Evolutionary conservation across 768 basidiomycete genomes (phyloP).

Genomic region (Suillus decipiens): DNA sequence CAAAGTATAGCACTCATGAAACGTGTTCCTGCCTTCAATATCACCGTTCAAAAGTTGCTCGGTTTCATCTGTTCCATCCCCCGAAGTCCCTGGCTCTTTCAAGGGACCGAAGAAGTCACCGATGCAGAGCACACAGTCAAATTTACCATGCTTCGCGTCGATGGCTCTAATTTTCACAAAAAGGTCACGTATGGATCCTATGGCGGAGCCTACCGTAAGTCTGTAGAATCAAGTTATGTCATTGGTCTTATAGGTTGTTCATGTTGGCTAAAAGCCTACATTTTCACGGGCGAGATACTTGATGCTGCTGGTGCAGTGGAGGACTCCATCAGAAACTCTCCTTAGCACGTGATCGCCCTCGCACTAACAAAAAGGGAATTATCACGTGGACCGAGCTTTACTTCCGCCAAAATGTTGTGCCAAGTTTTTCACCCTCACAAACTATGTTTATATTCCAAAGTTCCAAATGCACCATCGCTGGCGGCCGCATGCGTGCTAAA

Average conservation of each 20-base stretch:
- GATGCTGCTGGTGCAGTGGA: constrained; percentile 15
- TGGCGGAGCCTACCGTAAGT: constrained; percentile 79
- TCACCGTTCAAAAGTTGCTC: constrained; percentile 63
- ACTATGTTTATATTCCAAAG: background rate
- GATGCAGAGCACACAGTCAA: constrained; percentile 77
- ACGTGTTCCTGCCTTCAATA: constrained; percentile 55
- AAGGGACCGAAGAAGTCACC: constrained; percentile 84
- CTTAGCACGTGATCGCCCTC: constrained; percentile 12
- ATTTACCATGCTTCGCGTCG: constrained; percentile 91
- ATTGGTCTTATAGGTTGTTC: constrained; percentile 11
- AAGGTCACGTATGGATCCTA: constrained; percentile 72
- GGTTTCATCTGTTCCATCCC: constrained; percentile 51
- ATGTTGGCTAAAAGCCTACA: constrained; percentile 23
- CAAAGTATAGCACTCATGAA: background rate
- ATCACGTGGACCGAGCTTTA: background rate
- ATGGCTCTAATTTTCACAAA: constrained; percentile 82
- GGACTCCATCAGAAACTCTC: constrained; percentile 27
- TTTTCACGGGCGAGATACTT: constrained; percentile 28
- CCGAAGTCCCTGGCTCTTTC: constrained; percentile 32
- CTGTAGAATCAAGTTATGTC: constrained; percentile 29
- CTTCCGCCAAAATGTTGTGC: background rate
- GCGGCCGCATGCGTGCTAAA: background rate
- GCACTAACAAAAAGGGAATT: background rate
- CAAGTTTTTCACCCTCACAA: background rate
- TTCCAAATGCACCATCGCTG: too few species aligned